These are phyloP conservation scores for Magnaporthiopsis incrustans DNA, from an alignment of 2,329 filamentous ascomycete genomes.

Conservation along the genomic window DNA sequence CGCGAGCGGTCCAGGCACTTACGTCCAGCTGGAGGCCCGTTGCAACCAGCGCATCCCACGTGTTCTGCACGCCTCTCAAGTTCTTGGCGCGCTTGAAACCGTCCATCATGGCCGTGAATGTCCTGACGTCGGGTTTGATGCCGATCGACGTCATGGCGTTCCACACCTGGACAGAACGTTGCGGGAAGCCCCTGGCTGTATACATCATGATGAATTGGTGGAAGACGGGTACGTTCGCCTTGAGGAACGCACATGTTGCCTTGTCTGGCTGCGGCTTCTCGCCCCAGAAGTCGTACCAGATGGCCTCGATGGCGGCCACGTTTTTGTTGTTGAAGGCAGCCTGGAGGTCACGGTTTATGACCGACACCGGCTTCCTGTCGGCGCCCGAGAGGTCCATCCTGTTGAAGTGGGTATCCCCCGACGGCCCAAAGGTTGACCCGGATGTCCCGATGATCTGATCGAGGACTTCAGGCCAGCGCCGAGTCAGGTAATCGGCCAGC, in stretches of 20 bases:
- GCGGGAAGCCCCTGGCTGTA: constrained; percentile 20
- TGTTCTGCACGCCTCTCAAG: constrained; percentile 47
- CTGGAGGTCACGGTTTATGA: not conserved
- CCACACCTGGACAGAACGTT: constrained; percentile 25
- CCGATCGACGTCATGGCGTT: constrained; percentile 37
- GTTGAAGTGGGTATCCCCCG: constrained; percentile 18
- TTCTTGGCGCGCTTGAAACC: constrained; percentile 59
- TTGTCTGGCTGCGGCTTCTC: not conserved
- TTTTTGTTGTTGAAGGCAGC: not conserved
- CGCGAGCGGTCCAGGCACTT: constrained; percentile 61
- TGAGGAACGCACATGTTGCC: constrained; percentile 10
- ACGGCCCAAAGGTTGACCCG: not conserved
- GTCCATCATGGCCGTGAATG: constrained; percentile 67
- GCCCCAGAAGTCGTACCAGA: constrained; percentile 5
- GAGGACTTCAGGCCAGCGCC: not conserved
- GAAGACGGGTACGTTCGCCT: constrained; percentile 17
- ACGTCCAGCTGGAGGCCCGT: constrained; percentile 54
- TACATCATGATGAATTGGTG: constrained; percentile 28
- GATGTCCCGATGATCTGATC: not conserved
- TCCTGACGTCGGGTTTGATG: constrained; percentile 50
- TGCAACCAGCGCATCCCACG: constrained; percentile 58
- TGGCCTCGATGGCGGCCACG: not conserved
- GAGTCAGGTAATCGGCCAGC: not conserved
- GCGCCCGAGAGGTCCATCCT: constrained; percentile 12
- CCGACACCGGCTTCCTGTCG: constrained; percentile 1